A percentile compares a stretch with the other conserved stretches of the same genome.
Conservation (phyloP, 805 yeast genomes). For the Starmerella roubikii region DNA sequence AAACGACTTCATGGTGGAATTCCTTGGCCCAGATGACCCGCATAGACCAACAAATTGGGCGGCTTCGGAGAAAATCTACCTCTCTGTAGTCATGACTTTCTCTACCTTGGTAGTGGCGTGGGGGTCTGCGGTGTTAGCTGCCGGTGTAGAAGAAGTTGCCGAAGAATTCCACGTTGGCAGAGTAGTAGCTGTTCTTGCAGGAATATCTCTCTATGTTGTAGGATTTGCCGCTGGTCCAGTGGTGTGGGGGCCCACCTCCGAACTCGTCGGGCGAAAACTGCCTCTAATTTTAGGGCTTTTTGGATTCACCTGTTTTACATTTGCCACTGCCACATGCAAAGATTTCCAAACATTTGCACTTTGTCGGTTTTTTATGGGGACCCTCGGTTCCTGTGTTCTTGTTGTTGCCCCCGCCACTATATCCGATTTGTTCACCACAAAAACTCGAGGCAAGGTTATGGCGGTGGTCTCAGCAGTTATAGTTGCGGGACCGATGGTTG, state of each 20-base stretch:
- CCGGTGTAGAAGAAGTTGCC: not conserved
- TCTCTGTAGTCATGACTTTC: too few species aligned
- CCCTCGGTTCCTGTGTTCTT: constrained; percentile 57
- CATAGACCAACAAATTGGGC: too few species aligned
- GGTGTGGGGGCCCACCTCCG: constrained; percentile 77
- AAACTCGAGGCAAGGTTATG: constrained; percentile 14
- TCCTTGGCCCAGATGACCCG: too few species aligned
- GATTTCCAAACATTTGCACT: constrained; percentile 31
- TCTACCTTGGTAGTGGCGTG: not conserved
- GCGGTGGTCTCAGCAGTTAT: constrained; percentile 10
- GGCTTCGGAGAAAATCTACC: too few species aligned
- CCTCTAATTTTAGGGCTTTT: constrained; percentile 40
- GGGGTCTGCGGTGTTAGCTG: not conserved
- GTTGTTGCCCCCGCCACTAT: constrained; percentile 13
- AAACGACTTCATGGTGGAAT: too few species aligned
- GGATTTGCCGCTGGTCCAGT: constrained; percentile 91
- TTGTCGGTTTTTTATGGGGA: constrained; percentile 67
- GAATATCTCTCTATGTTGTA: constrained; percentile 64
- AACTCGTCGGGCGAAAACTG: constrained; percentile 53
- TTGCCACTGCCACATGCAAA: constrained; percentile 16
- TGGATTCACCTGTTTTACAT: constrained; percentile 19
- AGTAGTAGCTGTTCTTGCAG: constrained; percentile 38
- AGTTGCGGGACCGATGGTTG: constrained; percentile 17
- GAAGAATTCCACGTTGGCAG: constrained; percentile 42
- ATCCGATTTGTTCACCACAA: constrained; percentile 14